phyloP scores from a whole-genome alignment of 73 alveolate genomes.

The Uronychia binucleata region DNA sequence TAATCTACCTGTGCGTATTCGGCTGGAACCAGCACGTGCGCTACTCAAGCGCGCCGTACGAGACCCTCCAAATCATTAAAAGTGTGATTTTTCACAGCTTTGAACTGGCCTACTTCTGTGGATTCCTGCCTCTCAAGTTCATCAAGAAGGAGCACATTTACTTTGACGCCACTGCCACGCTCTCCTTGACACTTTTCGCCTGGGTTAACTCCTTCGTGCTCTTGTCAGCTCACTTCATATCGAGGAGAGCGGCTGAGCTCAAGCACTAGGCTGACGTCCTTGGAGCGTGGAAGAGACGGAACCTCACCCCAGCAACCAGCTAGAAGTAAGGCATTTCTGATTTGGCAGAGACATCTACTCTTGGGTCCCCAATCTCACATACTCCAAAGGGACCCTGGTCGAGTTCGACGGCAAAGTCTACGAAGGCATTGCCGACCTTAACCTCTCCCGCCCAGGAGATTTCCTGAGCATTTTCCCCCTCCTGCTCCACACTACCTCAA shows the following conservation, averaged over 20 bases:
- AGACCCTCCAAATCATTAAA: constrained; percentile 37
- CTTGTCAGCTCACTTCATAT: constrained; percentile 2
- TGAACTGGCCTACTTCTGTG: constrained; percentile 46
- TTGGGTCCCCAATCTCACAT: not conserved
- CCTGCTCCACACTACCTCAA: too few species aligned
- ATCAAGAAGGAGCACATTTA: constrained; percentile 23
- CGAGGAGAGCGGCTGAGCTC: constrained; percentile 8
- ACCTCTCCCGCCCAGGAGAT: constrained; percentile 2
- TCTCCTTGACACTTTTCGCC: constrained; percentile 13
- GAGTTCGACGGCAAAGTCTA: not conserved
- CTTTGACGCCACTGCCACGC: constrained; percentile 5
- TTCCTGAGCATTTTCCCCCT: too few species aligned
- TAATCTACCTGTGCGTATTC: not conserved
- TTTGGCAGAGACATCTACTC: not conserved
- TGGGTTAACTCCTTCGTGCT: constrained; percentile 31
- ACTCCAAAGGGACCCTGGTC: not conserved
- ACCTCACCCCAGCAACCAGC: not conserved
- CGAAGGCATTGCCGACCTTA: not conserved
- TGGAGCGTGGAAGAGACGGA: constrained; percentile 10
- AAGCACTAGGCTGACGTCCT: not conserved
- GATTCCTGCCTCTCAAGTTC: constrained; percentile 37
- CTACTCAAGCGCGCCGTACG: constrained; percentile 33
- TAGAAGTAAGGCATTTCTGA: not conserved
- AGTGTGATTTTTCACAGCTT: constrained; percentile 26
- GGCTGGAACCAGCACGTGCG: constrained; percentile 1